Evolutionary conservation across 2,329 filamentous ascomycete species (phyloP), one percentile per base, ranked within the genome.

Genomic region (Diaporthe citrichinensis): DNA sequence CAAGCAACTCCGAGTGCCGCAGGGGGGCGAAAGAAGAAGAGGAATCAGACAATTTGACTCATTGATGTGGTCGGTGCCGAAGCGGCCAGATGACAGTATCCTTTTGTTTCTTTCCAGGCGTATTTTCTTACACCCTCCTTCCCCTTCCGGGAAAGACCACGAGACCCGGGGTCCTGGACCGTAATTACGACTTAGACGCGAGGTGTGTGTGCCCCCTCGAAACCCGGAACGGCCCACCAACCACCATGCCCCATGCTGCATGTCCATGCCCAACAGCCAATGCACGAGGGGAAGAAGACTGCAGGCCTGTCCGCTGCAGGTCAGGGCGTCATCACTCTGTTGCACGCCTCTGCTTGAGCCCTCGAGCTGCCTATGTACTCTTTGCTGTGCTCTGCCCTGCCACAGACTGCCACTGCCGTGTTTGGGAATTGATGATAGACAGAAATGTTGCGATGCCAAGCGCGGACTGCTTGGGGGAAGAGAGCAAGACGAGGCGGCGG

Each of bases 151-250:
- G 12, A 53, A 68, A 39, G 62, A 25, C 44, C 44, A 68, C 62
- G 62, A 68, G 46, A 36, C 31, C 44, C 44, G 62, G 61, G 31
- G 1, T 53, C 3, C 7, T 25, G 65, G 44, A 17, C 46, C 65
- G 65, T 53, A 68, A 53, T 53, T 68, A 68, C 65, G 65, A 49
- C 46, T 68, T 68, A 68, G 65, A 68, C 28, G 46, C 65, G 65
- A 68, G 65, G 65, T 67, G 44, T 36, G 41, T 23, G 57, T 39
- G 34, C 15, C 10, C 23, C 9, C 17, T 65, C 61, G 59, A 62
- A 62, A 46, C 41, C 61, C 39, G 61, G 61, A 10, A 46, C 25
- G 44, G 25, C 44, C 61, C 41, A 49, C 41, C 41, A 31, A 31
- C 28, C 39, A 20, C 36, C 14, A 44, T 31, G 15, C 20, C 17